Evolutionary conservation across 306 rosid species (phyloP).

Genomic region (Dicorynia guianensis): DNA sequence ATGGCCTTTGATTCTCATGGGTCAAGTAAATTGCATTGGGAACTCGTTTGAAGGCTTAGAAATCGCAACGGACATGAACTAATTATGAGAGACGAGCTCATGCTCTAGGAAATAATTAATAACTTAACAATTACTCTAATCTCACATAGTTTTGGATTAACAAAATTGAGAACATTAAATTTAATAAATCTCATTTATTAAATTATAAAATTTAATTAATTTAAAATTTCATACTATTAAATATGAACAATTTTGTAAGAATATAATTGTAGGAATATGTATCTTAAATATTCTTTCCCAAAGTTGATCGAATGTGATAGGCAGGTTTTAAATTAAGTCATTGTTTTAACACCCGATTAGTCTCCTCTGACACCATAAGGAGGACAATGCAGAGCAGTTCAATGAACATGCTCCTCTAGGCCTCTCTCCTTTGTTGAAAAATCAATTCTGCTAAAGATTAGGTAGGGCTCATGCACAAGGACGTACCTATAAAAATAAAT

Average conservation of each 20-base stretch:
- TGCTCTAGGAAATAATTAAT: constrained; percentile 5
- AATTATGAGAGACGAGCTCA: constrained; percentile 49
- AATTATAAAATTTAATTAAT: no score
- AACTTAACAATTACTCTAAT: no score
- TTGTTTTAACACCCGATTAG: constrained; percentile 12
- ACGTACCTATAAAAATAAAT: background rate
- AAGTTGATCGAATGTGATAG: constrained; percentile 11
- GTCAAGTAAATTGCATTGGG: constrained; percentile 39
- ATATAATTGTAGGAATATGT: no score
- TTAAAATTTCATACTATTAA: no score
- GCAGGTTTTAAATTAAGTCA: background rate
- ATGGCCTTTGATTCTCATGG: constrained; percentile 49
- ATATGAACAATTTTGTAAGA: no score
- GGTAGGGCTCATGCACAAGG: constrained; percentile 30
- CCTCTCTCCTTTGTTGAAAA: constrained; percentile 5
- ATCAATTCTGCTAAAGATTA: constrained; percentile 17
- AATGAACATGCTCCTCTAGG: constrained; percentile 29
- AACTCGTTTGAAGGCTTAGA: constrained; percentile 39
- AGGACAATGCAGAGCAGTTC: constrained; percentile 34
- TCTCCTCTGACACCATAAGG: constrained; percentile 24
- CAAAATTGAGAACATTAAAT: no score
- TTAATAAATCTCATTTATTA: no score
- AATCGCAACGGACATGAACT: constrained; percentile 46
- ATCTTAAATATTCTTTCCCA: constrained; percentile 14
- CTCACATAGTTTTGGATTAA: no score